Conservation (phyloP, 2,329 filamentous ascomycete species). For the Colletotrichum sp. region DNA sequence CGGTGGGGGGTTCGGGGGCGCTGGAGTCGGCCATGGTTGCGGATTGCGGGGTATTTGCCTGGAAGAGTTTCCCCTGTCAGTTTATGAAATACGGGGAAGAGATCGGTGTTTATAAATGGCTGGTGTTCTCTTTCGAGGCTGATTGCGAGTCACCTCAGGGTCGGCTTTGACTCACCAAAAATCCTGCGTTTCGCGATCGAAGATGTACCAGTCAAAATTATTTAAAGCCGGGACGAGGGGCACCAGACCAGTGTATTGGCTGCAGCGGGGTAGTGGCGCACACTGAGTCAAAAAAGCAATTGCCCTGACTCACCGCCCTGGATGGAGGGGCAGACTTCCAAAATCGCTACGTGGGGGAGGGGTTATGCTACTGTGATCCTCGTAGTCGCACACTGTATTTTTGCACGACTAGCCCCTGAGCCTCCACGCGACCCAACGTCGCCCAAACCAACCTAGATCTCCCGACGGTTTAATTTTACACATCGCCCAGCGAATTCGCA, state of each 20-base stretch:
- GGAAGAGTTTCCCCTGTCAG: not conserved
- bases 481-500: not conserved
- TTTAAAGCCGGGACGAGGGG: slow-evolving; percentile 11
- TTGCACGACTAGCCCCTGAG: not conserved
- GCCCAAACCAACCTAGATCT: not conserved
- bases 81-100: not conserved
- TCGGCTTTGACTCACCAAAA: slow-evolving; percentile 9
- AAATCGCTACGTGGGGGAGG: slow-evolving; percentile 4
- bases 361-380: not conserved
- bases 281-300: slow-evolving; percentile 15
- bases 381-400: not conserved
- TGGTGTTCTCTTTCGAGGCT: not conserved
- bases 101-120: not conserved
- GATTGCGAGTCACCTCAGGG: not conserved
- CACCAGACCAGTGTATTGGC: slow-evolving; percentile 15
- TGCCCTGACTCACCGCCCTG: slow-evolving; percentile 20
- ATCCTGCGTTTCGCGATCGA: slow-evolving; percentile 6
- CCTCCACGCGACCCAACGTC: not conserved
- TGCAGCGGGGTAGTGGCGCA: slow-evolving; percentile 14
- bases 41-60: not conserved
- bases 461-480: not conserved
- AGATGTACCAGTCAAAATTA: slow-evolving; percentile 11
- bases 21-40: slow-evolving; percentile 31
- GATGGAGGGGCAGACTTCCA: slow-evolving; percentile 16
- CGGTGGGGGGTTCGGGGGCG: slow-evolving; percentile 45